Evolutionary conservation across 768 basidiomycete genomes (phyloP).

Genomic region (Bullera alba): DNA sequence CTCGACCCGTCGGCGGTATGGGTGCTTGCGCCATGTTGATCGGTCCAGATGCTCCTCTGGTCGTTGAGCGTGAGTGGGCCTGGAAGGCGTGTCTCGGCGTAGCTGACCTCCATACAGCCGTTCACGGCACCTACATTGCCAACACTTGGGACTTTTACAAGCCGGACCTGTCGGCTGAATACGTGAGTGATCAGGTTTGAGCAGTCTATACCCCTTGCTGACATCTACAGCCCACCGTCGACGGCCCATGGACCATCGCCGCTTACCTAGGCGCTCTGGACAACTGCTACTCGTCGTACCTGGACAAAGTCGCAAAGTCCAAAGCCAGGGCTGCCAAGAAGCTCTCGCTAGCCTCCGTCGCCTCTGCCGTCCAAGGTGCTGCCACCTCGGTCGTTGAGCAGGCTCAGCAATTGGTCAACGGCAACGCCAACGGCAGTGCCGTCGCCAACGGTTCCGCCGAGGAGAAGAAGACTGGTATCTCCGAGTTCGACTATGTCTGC

Average conservation of each 20-base stretch:
- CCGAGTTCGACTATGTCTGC: conserved; percentile 83
- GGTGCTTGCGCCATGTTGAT: conserved; percentile 92
- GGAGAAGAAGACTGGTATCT: conserved; percentile 54
- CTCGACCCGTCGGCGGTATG: conserved; percentile 92
- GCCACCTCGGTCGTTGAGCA: conserved; percentile 43
- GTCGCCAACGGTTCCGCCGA: conserved; percentile 29
- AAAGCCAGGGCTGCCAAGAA: conserved; percentile 48
- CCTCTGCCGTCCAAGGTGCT: conserved; percentile 23
- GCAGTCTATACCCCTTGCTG: neutral
- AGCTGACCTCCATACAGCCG: conserved; percentile 53
- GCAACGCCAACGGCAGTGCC: conserved; percentile 42
- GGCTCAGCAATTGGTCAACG: conserved; percentile 32
- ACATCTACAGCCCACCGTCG: conserved; percentile 65
- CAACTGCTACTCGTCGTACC: conserved; percentile 74
- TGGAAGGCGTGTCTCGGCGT: conserved; percentile 1
- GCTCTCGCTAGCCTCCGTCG: conserved; percentile 49
- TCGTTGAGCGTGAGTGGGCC: conserved; percentile 75
- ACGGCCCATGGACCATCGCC: conserved; percentile 91
- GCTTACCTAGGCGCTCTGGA: conserved; percentile 93
- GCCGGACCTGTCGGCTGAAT: conserved; percentile 62
- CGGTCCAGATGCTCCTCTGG: conserved; percentile 89
- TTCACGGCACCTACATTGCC: conserved; percentile 94
- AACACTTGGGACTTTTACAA: conserved; percentile 99
- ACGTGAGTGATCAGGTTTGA: conserved; percentile 30
- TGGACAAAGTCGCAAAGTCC: conserved; percentile 64